These are phyloP conservation scores for Yamadazyma kitorensis DNA, from an alignment of 805 yeast genomes.

Conservation along the genomic window DNA sequence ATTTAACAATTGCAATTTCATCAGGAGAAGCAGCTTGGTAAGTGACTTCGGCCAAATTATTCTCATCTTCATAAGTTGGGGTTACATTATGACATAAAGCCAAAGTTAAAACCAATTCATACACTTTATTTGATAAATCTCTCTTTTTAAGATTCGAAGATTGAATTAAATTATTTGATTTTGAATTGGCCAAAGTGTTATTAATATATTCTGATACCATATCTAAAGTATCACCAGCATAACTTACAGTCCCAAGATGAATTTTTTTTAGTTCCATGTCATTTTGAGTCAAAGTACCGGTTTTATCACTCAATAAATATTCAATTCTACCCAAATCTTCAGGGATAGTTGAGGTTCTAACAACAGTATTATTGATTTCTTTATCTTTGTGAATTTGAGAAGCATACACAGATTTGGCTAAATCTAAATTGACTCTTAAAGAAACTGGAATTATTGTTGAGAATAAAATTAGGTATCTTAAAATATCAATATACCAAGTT, in stretches of 20 bases:
- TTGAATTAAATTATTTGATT: conserved; percentile 1
- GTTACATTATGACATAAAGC: conserved; percentile 98
- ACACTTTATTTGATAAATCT: conserved; percentile 71
- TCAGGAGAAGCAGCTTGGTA: conserved; percentile 99
- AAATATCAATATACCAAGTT: conserved; percentile 86
- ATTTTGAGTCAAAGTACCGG: conserved; percentile 96
- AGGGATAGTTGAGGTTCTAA: conserved; percentile 95
- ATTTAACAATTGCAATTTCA: conserved; percentile 94
- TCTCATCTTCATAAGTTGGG: conserved; percentile 70
- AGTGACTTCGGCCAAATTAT: conserved; percentile 34
- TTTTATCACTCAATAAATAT: conserved; percentile 87
- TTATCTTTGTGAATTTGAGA: conserved; percentile 88
- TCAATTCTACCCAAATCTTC: conserved; percentile 97
- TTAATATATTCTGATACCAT: conserved; percentile 70
- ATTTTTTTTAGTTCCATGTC: conserved; percentile 95
- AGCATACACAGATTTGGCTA: conserved; percentile 95
- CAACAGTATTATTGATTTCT: conserved; percentile 81
- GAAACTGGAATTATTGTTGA: conserved; percentile 97
- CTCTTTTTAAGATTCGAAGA: conserved; percentile 41
- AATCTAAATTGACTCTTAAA: conserved; percentile 86
- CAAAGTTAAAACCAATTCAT: conserved; percentile 76
- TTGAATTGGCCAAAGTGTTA: conserved; percentile 12
- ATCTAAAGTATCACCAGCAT: conserved; percentile 89
- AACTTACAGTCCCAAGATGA: conserved; percentile 90
- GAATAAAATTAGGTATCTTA: conserved; percentile 87